Evolutionary conservation across 441 rosid species (phyloP), one percentile per base, ranked within the genome.

Genomic region (Melastoma candidum): DNA sequence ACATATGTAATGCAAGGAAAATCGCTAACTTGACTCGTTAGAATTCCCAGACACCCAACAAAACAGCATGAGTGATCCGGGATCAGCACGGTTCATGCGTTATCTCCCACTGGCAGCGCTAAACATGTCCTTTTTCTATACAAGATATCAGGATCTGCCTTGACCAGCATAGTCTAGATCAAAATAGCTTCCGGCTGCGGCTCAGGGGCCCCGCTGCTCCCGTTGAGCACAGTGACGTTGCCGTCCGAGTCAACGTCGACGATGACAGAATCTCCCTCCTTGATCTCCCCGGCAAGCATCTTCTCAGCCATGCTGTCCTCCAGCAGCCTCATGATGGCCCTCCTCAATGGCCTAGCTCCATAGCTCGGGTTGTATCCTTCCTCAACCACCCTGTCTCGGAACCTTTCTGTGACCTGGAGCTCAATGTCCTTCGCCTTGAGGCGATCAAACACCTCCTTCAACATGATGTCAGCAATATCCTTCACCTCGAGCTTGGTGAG

Each of bases 301-400:
- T 59, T 65, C 70, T 79, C 84, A 0, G 79, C 82, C 76, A 72
- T 64, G 8, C 58, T 65, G 44, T 74, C 85, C 57, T 76, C 78
- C 29, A 76, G 47, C 3, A 70, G 71, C 59, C 76, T 72, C 71
- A 72, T 71, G 44, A 79, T 76, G 1, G 78, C 80, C 55, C 85
- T 74, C 48, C 74, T 65, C 66, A 79, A 68, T 0, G 85, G 85
- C 45, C 85, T 74, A 0, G 85, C 85, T 48, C 82, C 82, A 26
- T 79, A 74, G 64, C 74, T 79, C 5, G 74, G 79, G 54, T 64
- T 74, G 3, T 69, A 70, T 9, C 85, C 82, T 70, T 79, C 79
- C 44, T 70, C 63, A 0, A 72, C 76, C 7, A 74, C 60, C 57
- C 68, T 67, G 49, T 76, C 77, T 56, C 50, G 67, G 46, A 76